phyloP scores from a whole-genome alignment of 2,329 filamentous ascomycete species.

The Colletotrichum scovillei region DNA sequence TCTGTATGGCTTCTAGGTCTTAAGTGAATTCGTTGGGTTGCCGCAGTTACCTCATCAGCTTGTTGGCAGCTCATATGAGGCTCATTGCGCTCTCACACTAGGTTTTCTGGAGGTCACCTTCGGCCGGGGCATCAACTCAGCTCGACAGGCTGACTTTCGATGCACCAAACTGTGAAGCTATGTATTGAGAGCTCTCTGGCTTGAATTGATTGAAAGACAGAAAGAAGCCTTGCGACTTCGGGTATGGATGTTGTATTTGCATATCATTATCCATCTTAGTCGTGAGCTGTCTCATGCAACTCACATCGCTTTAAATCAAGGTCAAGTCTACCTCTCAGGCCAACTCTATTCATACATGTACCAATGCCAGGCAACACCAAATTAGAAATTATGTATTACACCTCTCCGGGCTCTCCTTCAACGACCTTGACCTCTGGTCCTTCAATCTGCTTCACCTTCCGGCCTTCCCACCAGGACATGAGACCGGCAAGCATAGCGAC shows the following conservation, averaged over 20 bases:
- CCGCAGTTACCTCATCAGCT: too few relatives aligned
- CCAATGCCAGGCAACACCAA: not conserved
- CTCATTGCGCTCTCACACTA: too few relatives aligned
- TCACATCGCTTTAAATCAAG: not conserved
- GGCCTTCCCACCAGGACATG: slow-evolving; percentile 42
- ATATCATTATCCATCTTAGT: not conserved
- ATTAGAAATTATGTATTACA: not conserved
- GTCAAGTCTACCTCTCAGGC: not conserved
- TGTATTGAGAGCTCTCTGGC: not conserved
- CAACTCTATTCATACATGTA: not conserved
- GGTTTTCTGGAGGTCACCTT: too few relatives aligned
- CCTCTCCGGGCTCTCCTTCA: slow-evolving; percentile 4
- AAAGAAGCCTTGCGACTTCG: not conserved
- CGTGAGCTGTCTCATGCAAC: too few relatives aligned
- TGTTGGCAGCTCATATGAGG: too few relatives aligned
- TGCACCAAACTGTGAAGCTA: too few relatives aligned
- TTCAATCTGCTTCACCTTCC: slow-evolving; percentile 42
- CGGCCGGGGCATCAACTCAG: too few relatives aligned
- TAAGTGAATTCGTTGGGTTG: rapidly evolving
- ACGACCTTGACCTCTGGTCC: slow-evolving; percentile 39
- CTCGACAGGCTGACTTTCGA: too few relatives aligned
- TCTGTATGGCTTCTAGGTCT: too few relatives aligned
- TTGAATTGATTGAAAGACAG: rapidly evolving
- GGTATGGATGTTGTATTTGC: not conserved
- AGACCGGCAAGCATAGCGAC: slow-evolving; percentile 40